Evolutionary conservation across 331 rosid species (phyloP), one percentile per base, ranked within the genome.

Genomic region (Stylosanthes scabra): DNA sequence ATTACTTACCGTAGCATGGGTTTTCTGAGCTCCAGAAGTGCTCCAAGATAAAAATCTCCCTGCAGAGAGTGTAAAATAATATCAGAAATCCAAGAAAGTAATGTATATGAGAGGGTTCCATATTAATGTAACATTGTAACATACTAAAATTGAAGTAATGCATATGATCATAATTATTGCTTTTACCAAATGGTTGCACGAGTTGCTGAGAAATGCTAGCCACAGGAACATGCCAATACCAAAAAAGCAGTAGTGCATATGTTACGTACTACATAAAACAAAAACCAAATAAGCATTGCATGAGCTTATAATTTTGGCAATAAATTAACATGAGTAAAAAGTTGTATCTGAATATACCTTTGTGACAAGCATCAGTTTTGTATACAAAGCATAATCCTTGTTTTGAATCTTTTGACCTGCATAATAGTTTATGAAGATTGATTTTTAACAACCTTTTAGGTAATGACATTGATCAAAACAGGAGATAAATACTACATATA

Each of bases 161-260:
- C 39, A 40, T 27, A 28, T 52, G 3, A 75, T 68, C 28, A 75
- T 51, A 58, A 67, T 16, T 20, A 78, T 25, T 61, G 68, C 61
- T 71, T 71, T 91, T 31, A 91, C 99, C 99, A 64, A 94, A 94
- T 50, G 97, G 99, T 74, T 87, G 93, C 66, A 91, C 93, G 31
- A 94, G 97, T 74, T 88, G 93, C 76, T 87, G 86, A 12, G 92
- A 85, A 74, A 94, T 71, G 66, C 80, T 74, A 66, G 97, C 92
- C 77, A 94, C 96, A 47, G 97, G 97, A 82, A 76, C 81, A 8
- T 87, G 83, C 99, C 97, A 94, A 87, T 81, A 90, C 92, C 97
- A 94, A 80, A 74, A 63, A 69, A 91, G 68, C 70, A 91, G 84
- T 65, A 70, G 63, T 45, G 72, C 13, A 86, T 87, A 87, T 37